Base-by-base conservation (phyloP, 1,284 basidiomycete genomes). In the Heterobasidion annosum region DNA sequence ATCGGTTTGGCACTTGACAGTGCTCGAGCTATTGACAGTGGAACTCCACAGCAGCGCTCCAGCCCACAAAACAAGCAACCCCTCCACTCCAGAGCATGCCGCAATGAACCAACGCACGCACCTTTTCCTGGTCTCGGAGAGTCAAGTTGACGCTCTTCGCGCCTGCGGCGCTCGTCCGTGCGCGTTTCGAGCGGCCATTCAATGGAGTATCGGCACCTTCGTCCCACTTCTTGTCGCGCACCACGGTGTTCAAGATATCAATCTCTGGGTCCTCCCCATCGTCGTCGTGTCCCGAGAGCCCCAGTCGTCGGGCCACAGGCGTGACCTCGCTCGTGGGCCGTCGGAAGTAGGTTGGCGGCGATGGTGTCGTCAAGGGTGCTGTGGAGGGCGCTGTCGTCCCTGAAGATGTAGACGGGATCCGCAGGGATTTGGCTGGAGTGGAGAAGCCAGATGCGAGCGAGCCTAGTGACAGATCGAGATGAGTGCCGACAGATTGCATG, bases 91-190 rank as follows among this genome's bases (percentile, higher is more conserved):
- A 25, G 3, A 25, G n/a, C 12, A n/a, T 8, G 10, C 37, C 37
- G 37, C n/a, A 10, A 40, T n/a, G 4, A 40, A 40, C 12, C n/a
- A 40, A n/a, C 10, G 0, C 48, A 45, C 78, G 55, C 63, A 93
- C 93, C 81, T 97, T 94, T 71, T 97, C 93, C 68, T 98, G 94
- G 67, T 97, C 94, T 8, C 93, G 78, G 13, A 98, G 75, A 0
- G 93, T 95, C 61, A 96, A 74, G 32, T 88, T 83, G 2, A 74
- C 78, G 1, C 78, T 81, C 65, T 88, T 88, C 42, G 74, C 71
- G 9, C 71, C 70, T 13, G 67, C 61, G 25, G 72, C 71, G 40
- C 70, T 73, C n/a, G 72, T 70, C 57, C 77, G 68, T 7, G 69
- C 61, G 52, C 70, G 68, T 64, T 73, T 72, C 52, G 71, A 63